These are phyloP conservation scores for Penicillium sp. DNA, from an alignment of 2,329 filamentous ascomycete species.

Conservation along the genomic window DNA sequence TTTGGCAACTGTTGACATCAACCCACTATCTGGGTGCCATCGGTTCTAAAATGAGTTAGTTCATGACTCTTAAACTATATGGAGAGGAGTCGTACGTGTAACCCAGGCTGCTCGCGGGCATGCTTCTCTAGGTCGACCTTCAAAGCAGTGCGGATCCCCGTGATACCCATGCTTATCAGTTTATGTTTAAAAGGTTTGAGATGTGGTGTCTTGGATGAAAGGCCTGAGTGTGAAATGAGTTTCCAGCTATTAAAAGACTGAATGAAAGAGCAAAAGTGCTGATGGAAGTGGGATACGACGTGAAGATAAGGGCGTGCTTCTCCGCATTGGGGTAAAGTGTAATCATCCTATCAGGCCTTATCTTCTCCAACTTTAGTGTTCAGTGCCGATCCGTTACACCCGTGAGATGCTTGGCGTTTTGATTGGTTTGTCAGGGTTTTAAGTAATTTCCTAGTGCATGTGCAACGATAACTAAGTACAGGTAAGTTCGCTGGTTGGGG, in stretches of 20 bases:
- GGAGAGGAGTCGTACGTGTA: conserved; percentile 61
- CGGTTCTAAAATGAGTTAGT: conserved; percentile 64
- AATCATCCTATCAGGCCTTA: neutral
- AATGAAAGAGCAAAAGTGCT: neutral
- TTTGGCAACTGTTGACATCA: neutral
- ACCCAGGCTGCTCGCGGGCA: conserved; percentile 65
- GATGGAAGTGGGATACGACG: neutral
- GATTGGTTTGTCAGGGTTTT: too few species aligned
- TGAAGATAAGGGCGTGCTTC: conserved; percentile 10
- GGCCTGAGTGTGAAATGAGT: neutral
- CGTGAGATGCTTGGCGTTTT: too few species aligned
- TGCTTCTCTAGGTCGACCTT: conserved; percentile 73
- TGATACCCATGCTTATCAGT: conserved; percentile 34
- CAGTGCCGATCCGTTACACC: neutral
- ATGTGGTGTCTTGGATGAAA: neutral
- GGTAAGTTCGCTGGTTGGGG: too few species aligned
- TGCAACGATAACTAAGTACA: too few species aligned
- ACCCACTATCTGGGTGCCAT: conserved; percentile 86
- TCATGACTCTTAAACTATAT: neutral
- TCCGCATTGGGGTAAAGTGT: conserved; percentile 12
- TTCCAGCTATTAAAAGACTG: neutral
- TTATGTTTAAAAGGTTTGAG: neutral
- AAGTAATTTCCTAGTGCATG: too few species aligned
- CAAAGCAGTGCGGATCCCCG: conserved; percentile 65
- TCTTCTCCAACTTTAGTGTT: neutral